phyloP scores from a whole-genome alignment of 352 stramenopile species.

The Aphanomyces euteiches region DNA sequence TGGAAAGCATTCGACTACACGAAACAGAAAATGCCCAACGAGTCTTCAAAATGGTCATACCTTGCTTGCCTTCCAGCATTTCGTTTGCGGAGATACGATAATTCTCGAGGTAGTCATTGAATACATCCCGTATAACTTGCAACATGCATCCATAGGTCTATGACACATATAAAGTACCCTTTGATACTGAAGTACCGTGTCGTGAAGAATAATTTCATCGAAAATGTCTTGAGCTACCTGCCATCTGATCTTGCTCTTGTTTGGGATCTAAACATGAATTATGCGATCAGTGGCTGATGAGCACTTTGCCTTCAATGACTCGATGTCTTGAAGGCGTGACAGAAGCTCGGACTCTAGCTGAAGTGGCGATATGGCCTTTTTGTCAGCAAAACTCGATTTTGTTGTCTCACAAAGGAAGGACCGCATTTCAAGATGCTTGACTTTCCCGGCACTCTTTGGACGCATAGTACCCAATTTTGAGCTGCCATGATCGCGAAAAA shows the following conservation, averaged over 20 bases:
- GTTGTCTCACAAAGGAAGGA: no score
- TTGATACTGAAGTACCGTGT: slow-evolving; percentile 41
- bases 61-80: not conserved
- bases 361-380: not conserved
- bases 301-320: slow-evolving; percentile 48
- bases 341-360: slow-evolving; percentile 58
- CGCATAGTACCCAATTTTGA: not conserved
- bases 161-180: not conserved
- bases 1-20: no score
- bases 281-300: not conserved
- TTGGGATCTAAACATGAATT: not conserved
- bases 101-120: slow-evolving; percentile 44
- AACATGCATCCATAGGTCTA: slow-evolving; percentile 55
- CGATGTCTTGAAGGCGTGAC: slow-evolving; percentile 62
- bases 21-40: no score
- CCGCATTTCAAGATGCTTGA: no score
- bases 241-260: not conserved
- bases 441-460: no score
- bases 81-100: slow-evolving; percentile 10
- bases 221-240: slow-evolving; percentile 35
- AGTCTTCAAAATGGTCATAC: no score
- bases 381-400: no score
- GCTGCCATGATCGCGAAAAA: not conserved
- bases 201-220: slow-evolving; percentile 51
- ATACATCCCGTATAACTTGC: slow-evolving; percentile 57